phyloP scores from a whole-genome alignment of 2,329 filamentous ascomycete genomes.

The Xylariomycetidae sp. region DNA sequence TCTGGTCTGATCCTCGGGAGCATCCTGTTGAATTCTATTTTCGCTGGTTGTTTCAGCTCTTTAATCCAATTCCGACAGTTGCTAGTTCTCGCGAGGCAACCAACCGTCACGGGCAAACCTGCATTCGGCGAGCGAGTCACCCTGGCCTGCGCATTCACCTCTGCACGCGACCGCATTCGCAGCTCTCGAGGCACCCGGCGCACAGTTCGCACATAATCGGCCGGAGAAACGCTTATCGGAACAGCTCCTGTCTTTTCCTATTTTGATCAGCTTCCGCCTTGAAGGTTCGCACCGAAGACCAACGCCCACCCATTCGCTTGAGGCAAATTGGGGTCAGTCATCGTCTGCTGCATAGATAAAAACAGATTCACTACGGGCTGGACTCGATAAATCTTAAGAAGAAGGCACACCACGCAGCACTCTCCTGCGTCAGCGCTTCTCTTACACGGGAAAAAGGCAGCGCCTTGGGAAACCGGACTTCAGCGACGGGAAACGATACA shows the following conservation, averaged over 20 bases:
- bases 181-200: conserved; percentile 9
- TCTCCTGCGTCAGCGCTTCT: conserved; percentile 7
- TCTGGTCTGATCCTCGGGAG: conserved; percentile 24
- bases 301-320: conserved; percentile 36
- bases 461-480: conserved; percentile 14
- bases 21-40: conserved; percentile 21
- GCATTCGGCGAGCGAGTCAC: conserved; percentile 9
- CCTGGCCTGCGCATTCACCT: conserved; percentile 7
- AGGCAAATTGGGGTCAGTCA: conserved; percentile 35
- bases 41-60: conserved; percentile 35
- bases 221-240: conserved; percentile 4
- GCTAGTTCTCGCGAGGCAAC: conserved; percentile 18
- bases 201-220: conserved; percentile 20
- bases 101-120: conserved; percentile 6
- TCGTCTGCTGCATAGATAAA: conserved; percentile 12
- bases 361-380: conserved; percentile 32
- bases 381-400: conserved; percentile 33
- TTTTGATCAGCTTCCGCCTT: conserved; percentile 33
- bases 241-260: conserved; percentile 21
- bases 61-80: conserved; percentile 34
- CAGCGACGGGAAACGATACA: conserved; percentile 9
- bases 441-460: conserved; percentile 18
- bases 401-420: conserved; percentile 9
- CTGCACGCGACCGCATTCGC: conserved; percentile 9
- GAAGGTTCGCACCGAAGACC: conserved; percentile 32